Evolutionary conservation across 192 early-diverging fungal genomes (phyloP).

Genomic region (Coemansia sp.): DNA sequence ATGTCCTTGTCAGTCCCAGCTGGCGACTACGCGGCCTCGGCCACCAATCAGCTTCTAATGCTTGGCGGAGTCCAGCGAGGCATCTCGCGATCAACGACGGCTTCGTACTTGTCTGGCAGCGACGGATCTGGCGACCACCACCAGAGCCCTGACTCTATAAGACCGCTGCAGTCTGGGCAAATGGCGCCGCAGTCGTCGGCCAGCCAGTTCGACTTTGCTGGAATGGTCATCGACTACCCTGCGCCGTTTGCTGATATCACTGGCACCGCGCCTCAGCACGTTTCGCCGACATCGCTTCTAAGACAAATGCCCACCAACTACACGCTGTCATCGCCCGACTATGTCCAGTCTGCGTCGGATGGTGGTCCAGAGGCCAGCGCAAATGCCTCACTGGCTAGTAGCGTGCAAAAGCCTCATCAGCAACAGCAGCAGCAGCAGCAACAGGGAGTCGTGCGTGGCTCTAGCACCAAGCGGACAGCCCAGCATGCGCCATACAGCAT

Average conservation of each 20-base stretch:
- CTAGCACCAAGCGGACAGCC: slow-evolving; percentile 20
- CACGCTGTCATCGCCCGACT: slow-evolving; percentile 11
- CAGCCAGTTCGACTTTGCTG: slow-evolving; percentile 33
- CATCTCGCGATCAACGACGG: slow-evolving; percentile 11
- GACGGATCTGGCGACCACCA: not conserved
- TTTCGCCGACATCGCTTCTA: slow-evolving; percentile 8
- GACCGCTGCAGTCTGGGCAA: not conserved
- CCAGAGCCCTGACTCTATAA: not conserved
- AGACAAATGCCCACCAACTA: slow-evolving; percentile 30
- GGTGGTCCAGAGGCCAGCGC: not conserved
- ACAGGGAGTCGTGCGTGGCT: slow-evolving; percentile 36
- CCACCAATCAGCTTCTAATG: slow-evolving; percentile 11
- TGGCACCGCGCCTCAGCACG: not conserved
- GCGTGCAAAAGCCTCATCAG: not conserved
- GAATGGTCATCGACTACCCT: slow-evolving; percentile 35
- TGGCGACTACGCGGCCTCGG: not conserved
- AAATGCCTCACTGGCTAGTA: not conserved
- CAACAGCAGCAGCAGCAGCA: slow-evolving; percentile 21
- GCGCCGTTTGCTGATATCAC: not conserved
- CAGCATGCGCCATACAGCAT: slow-evolving; percentile 33
- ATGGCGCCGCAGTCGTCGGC: slow-evolving; percentile 4
- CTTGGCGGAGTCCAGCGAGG: slow-evolving; percentile 8
- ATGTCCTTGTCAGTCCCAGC: slow-evolving; percentile 12
- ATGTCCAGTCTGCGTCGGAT: not conserved
- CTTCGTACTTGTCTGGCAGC: slow-evolving; percentile 7